Conservation (phyloP, 345 rosid genomes). For the Lagerstroemia speciosa region DNA sequence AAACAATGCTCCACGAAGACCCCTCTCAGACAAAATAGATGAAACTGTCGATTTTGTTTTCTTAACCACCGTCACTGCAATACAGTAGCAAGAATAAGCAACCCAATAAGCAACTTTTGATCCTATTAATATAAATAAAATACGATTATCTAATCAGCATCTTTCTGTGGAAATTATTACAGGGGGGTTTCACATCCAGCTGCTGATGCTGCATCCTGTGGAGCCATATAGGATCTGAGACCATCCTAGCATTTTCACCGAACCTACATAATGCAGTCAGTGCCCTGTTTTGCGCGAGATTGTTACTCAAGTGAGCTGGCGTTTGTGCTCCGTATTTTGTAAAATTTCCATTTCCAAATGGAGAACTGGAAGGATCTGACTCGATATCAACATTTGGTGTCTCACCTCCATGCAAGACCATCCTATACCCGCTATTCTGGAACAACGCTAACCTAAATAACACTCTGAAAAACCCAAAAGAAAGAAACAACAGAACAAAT, state of each 20-base stretch:
- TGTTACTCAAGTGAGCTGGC: constrained; percentile 20
- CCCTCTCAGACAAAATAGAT: constrained; percentile 55
- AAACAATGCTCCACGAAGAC: constrained; percentile 51
- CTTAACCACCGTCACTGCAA: constrained; percentile 31
- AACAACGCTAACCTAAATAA: constrained; percentile 60
- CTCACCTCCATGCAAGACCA: constrained; percentile 92
- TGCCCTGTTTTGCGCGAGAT: constrained; percentile 64
- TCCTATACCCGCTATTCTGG: constrained; percentile 66
- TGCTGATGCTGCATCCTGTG: constrained; percentile 56
- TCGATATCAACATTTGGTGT: constrained; percentile 51
- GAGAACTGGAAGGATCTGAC: constrained; percentile 26
- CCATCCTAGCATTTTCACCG: constrained; percentile 65
- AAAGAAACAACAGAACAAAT: constrained; percentile 9
- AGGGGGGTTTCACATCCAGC: constrained; percentile 42
- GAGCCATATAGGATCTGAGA: constrained; percentile 43
- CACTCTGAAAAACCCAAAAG: constrained; percentile 41
- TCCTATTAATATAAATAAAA: neutral
- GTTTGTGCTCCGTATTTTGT: constrained; percentile 17
- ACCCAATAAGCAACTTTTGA: neutral
- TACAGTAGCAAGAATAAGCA: constrained; percentile 6
- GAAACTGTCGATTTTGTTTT: constrained; percentile 42
- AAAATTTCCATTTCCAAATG: constrained; percentile 18
- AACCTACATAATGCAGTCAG: constrained; percentile 66
- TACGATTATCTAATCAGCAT: neutral
- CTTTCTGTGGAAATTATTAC: constrained; percentile 13